These are phyloP conservation scores for Irpex sp. DNA, from an alignment of 1,284 basidiomycete genomes.

Conservation along the genomic window DNA sequence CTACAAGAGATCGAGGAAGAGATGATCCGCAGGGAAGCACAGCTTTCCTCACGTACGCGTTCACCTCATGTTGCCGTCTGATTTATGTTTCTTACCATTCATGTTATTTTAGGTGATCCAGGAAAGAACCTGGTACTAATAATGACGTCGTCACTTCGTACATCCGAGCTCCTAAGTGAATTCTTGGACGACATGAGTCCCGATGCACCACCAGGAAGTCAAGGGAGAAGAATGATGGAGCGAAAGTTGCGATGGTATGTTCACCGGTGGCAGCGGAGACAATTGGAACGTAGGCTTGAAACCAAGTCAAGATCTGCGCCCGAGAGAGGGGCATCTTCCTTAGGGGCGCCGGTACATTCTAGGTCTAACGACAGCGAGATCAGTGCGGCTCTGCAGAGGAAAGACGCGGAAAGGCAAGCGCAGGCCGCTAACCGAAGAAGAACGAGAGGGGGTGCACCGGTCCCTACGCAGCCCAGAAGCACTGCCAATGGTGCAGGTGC, in stretches of 20 bases:
- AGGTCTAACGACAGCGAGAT: slow-evolving; percentile 29
- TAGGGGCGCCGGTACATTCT: not conserved
- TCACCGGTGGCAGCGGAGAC: slow-evolving; percentile 72
- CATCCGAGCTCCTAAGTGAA: slow-evolving; percentile 72
- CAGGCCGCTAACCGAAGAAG: slow-evolving; percentile 53
- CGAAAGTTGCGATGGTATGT: slow-evolving; percentile 70
- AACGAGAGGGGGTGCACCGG: slow-evolving; percentile 63
- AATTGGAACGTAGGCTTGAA: slow-evolving; percentile 18
- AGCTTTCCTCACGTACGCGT: slow-evolving; percentile 25
- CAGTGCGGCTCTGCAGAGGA: slow-evolving; percentile 72
- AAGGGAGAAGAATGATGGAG: slow-evolving; percentile 79
- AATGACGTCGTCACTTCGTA: slow-evolving; percentile 84
- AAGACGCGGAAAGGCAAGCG: slow-evolving; percentile 60
- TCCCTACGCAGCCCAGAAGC: slow-evolving; percentile 18
- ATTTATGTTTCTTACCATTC: not conserved
- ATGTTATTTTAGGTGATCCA: slow-evolving; percentile 38
- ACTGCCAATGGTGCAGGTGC: not conserved
- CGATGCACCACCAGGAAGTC: slow-evolving; percentile 51
- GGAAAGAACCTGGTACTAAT: slow-evolving; percentile 81
- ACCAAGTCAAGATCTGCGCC: slow-evolving; percentile 20
- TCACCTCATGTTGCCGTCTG: not conserved
- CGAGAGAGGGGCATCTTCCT: slow-evolving; percentile 14
- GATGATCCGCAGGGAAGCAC: slow-evolving; percentile 60
- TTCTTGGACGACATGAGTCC: slow-evolving; percentile 71
- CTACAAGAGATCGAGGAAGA: slow-evolving; percentile 92